Evolutionary conservation across 768 basidiomycete genomes (phyloP), one percentile per base, ranked within the genome.

Genomic region (Podaxis sp.): DNA sequence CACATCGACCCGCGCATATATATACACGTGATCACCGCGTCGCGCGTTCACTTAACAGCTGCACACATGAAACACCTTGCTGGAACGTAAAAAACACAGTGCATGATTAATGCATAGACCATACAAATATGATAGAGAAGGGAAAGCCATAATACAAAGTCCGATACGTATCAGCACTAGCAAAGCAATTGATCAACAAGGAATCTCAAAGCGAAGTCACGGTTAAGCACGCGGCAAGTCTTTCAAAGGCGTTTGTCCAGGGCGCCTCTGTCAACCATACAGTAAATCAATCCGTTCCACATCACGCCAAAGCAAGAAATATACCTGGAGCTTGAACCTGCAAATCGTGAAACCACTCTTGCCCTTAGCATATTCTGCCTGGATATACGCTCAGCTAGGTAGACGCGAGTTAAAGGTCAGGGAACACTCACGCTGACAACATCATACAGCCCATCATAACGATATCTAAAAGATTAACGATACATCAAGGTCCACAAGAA

Each of bases 401-500:
- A 9, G 47, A 22, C 3, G 3, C 2, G 33, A 13, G 5, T 29
- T 3, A 47, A 7, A 9, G 4, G 19, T 19, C 12, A 49, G 36
- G 19, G 22, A 17, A n/a, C 5, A 55, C 54, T 56, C n/a, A 62
- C 61, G 17, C 36, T 46, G 22, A 62, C 13, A 25, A 62, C 61
- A 33, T 62, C 61, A 50, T 81, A 81, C 19, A 80, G 69, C 11
- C 80, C 79, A 64, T 80, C 79, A 58, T 79, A 81, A 15, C 80
- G 78, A 58, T 77, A 78, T 8, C 77, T 78, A 54, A 19, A 36
- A 27, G 77, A 75, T 59, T 73, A 17, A 46, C 40, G 6, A 41
- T 19, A 46, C 17, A 7, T 46, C 19, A 46, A 5, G 43, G 9
- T 19, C 15, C 43, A 46, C 43, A 46, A 46, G 25, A 46, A 5